phyloP scores from a whole-genome alignment of 2,329 filamentous ascomycete genomes.

The Magnaporthiopsis incrustans region DNA sequence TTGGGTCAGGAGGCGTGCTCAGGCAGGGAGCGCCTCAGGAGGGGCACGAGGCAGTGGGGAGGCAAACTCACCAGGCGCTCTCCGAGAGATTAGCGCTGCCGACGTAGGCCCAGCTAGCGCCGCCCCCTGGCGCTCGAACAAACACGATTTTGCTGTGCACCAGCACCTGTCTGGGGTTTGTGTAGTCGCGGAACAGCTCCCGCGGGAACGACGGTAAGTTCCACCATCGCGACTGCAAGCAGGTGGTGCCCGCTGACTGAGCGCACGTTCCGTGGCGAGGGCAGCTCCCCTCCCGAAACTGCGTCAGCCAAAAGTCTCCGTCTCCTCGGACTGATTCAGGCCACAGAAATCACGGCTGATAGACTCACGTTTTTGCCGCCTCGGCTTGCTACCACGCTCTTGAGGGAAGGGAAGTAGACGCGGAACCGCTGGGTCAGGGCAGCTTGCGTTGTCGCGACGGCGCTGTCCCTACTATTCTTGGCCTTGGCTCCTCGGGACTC shows the following conservation, averaged over 20 bases:
- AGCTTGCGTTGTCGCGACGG: constrained; percentile 17
- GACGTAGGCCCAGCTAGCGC: constrained; percentile 63
- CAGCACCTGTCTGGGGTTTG: constrained; percentile 61
- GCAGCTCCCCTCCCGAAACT: no score
- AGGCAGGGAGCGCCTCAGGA: no score
- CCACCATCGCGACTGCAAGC: constrained; percentile 67
- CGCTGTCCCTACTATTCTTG: constrained; percentile 20
- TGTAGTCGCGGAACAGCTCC: constrained; percentile 64
- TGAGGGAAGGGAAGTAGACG: constrained; percentile 71
- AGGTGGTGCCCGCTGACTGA: constrained; percentile 74
- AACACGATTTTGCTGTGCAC: constrained; percentile 80
- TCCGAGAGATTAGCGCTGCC: constrained; percentile 91
- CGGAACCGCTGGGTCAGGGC: constrained; percentile 46
- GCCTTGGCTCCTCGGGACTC: constrained; percentile 26
- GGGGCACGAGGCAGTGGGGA: no score
- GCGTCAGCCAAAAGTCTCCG: no score
- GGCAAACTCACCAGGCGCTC: constrained; percentile 68
- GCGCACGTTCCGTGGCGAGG: background rate
- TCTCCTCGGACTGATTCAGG: no score
- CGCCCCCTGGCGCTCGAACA: constrained; percentile 25
- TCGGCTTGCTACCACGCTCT: constrained; percentile 58
- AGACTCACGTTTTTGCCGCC: constrained; percentile 50
- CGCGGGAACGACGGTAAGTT: constrained; percentile 61
- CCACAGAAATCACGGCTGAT: background rate
- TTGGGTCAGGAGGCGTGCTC: no score